These are phyloP conservation scores for Leccinum cinnamomeum DNA, from an alignment of 1,284 basidiomycete genomes.

Conservation along the genomic window DNA sequence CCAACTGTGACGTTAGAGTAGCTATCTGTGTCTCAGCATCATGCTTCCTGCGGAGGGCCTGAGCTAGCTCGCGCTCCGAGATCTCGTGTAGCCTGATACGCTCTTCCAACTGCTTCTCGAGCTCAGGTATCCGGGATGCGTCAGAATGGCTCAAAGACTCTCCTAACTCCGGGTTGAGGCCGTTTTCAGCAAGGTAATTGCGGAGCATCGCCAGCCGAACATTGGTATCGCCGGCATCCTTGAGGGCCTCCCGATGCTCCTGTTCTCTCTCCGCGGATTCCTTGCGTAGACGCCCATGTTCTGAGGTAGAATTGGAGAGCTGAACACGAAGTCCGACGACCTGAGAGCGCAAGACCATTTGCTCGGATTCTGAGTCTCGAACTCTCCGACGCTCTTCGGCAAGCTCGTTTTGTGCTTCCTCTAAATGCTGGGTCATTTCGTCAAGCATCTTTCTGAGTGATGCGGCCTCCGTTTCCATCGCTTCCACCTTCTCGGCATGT, in stretches of 20 bases:
- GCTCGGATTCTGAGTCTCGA: conserved; percentile 69
- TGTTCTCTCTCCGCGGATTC: conserved; percentile 70
- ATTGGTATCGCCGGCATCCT: conserved; percentile 71
- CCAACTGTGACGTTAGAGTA: conserved; percentile 59
- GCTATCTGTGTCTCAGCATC: conserved; percentile 73
- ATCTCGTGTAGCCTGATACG: conserved; percentile 71
- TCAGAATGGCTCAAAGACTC: conserved; percentile 44
- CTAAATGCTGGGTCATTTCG: conserved; percentile 71
- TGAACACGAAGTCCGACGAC: conserved; percentile 78
- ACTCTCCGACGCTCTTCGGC: conserved; percentile 67
- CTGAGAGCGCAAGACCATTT: conserved; percentile 73
- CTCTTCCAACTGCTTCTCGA: conserved; percentile 77
- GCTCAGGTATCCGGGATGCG: conserved; percentile 58
- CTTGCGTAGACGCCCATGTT: conserved; percentile 71
- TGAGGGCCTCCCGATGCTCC: conserved; percentile 65
- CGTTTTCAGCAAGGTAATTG: conserved; percentile 87
- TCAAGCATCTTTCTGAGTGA: conserved; percentile 77
- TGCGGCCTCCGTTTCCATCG: conserved; percentile 74
- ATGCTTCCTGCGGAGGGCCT: conserved; percentile 61
- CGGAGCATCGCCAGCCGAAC: conserved; percentile 82
- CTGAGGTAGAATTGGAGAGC: conserved; percentile 69
- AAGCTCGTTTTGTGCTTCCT: conserved; percentile 70
- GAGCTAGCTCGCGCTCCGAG: conserved; percentile 68
- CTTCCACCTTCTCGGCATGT: conserved; percentile 78
- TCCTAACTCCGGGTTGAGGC: conserved; percentile 73